phyloP scores from a whole-genome alignment of 805 yeast genomes.

The Candida ponderosae region DNA sequence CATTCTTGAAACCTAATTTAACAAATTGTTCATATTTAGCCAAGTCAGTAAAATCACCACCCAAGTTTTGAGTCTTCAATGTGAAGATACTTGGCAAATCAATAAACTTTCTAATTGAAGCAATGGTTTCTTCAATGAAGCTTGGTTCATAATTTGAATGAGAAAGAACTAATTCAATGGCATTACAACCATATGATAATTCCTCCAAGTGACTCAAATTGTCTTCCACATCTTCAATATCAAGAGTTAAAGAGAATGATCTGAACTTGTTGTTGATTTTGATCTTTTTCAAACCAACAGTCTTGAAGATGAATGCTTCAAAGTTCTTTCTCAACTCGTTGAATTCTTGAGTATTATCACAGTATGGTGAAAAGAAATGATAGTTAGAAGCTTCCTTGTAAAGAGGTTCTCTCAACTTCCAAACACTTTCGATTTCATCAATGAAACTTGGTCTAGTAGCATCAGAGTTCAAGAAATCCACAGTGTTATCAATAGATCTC shows the following conservation, averaged over 20 bases:
- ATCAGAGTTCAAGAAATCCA: conserved; percentile 66
- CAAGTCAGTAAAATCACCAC: conserved; percentile 58
- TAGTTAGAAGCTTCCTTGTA: conserved; percentile 76
- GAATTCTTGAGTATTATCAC: conserved; percentile 47
- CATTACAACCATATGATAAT: conserved; percentile 63
- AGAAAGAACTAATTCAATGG: conserved; percentile 76
- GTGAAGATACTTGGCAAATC: conserved; percentile 76
- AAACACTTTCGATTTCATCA: conserved; percentile 74
- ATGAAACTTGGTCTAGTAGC: conserved; percentile 82
- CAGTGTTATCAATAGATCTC: conserved; percentile 76
- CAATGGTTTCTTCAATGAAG: conserved; percentile 69
- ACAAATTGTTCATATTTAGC: conserved; percentile 43
- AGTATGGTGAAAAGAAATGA: conserved; percentile 70
- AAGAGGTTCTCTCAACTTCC: conserved; percentile 74
- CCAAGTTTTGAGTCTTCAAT: conserved; percentile 69
- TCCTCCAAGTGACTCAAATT: conserved; percentile 39
- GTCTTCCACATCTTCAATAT: conserved; percentile 50
- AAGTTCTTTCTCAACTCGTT: conserved; percentile 51
- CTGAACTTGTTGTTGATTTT: conserved; percentile 27
- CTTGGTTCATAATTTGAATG: conserved; percentile 32
- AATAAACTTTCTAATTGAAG: conserved; percentile 55
- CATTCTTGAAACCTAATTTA: conserved; percentile 61
- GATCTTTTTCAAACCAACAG: conserved; percentile 45
- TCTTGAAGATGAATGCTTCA: conserved; percentile 45
- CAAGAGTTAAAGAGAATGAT: conserved; percentile 68